phyloP scores from a whole-genome alignment of 2,329 filamentous ascomycete species.

The Neofusicoccum cordaticola region DNA sequence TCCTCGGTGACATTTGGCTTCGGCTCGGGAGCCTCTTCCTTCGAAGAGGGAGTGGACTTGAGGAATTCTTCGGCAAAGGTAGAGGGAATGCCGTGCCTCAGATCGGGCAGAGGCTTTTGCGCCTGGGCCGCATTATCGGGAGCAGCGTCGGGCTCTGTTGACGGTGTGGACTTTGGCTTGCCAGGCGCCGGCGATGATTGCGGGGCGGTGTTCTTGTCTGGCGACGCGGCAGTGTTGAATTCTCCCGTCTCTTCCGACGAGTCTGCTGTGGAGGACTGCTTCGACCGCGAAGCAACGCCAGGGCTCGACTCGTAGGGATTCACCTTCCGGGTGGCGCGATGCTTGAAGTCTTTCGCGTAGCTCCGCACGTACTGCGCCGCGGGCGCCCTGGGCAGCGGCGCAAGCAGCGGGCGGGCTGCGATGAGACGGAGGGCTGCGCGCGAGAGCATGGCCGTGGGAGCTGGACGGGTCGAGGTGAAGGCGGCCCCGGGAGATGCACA shows the following conservation, averaged over 20 bases:
- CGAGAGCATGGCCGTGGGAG: constrained; percentile 30
- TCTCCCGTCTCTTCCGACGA: constrained; percentile 38
- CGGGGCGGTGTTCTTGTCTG: constrained; percentile 29
- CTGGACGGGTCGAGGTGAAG: background rate
- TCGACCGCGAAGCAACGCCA: background rate
- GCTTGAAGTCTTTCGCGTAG: constrained; percentile 24
- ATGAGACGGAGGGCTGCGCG: constrained; percentile 34
- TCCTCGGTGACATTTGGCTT: constrained; percentile 54
- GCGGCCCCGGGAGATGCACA: background rate
- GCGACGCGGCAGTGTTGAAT: constrained; percentile 28
- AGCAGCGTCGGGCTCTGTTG: constrained; percentile 35
- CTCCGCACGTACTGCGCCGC: constrained; percentile 24
- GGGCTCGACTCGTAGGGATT: constrained; percentile 23
- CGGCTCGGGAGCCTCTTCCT: constrained; percentile 20
- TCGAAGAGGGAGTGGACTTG: constrained; percentile 32
- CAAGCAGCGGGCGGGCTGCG: constrained; percentile 26
- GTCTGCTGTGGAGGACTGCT: constrained; percentile 11
- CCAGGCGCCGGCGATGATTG: constrained; percentile 28
- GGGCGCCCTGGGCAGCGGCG: constrained; percentile 27
- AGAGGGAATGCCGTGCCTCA: constrained; percentile 92
- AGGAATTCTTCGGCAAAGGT: constrained; percentile 77
- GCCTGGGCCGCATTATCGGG: constrained; percentile 46
- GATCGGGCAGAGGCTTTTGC: constrained; percentile 72
- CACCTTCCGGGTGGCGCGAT: constrained; percentile 23
- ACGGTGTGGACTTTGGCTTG: constrained; percentile 27